Base-by-base conservation (phyloP, 1,284 basidiomycete species). In the Ustilago hordei region DNA sequence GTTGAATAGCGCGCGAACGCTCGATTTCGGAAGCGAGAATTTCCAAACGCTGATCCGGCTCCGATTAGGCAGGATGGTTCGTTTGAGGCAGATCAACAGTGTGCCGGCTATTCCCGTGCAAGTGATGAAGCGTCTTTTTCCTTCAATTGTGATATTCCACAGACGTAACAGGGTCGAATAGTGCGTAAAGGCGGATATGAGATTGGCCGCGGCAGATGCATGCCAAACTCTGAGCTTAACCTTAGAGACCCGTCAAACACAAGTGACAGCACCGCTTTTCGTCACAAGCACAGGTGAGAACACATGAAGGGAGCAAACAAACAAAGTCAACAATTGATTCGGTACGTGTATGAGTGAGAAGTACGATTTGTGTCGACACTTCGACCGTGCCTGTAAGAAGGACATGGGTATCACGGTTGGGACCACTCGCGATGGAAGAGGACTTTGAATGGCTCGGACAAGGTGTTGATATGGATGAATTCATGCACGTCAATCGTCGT, bases 401-500 rank as follows among this genome's bases (percentile, higher is more conserved):
- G 36, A 43, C n/a, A 28, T 17, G 34, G 48, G 43, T 47, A 41
- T 59, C 17, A 34, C 41, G n/a, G 6, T 32, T 50, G 15, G 48
- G 13, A 28, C 28, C 4, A n/a, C 31, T 50, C 6, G 12, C 48
- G n/a, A 6, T n/a, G 43, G 23, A 28, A 28, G 23, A 28, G 23
- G 23, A 28, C 23, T 3, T 3, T 28, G 23, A 28, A 28, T 28
- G 23, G 23, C 23, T 28, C 23, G 23, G 23, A 28, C 23, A 28
- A 28, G 23, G 23, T 38, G 13, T 38, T 13, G 36, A 9, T 38
- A 9, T 38, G 13, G 36, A 8, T 38, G 36, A 7, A 0, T 19
- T 45, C 1, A 8, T 19, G 6, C n/a, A 13, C n/a, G 12, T 57
- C 64, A 73, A 17, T 79, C 78, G 19, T 74, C 75, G 34, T 79